These are phyloP conservation scores for Omphalotus olearius DNA, from an alignment of 1,284 basidiomycete species.

Conservation along the genomic window DNA sequence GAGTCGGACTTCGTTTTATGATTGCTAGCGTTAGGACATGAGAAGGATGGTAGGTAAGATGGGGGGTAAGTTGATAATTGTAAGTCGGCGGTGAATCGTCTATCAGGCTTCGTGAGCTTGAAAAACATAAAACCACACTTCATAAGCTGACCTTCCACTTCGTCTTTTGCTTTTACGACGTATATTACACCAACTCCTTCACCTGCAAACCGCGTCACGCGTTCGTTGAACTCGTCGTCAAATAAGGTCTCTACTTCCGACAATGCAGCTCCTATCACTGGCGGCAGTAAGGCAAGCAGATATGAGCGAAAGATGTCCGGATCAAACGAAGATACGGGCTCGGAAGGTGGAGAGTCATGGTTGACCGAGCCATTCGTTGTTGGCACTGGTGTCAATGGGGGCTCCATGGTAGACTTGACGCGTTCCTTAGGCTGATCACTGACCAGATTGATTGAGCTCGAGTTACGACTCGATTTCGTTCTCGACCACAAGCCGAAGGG, in stretches of 20 bases:
- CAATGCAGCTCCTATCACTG: constrained; percentile 62
- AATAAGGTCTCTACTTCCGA: constrained; percentile 67
- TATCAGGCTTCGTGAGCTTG: constrained; percentile 21
- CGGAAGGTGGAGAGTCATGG: constrained; percentile 4
- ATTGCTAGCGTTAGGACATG: constrained; percentile 88
- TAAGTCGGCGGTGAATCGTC: constrained; percentile 61
- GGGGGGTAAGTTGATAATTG: constrained; percentile 67
- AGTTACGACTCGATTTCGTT: not conserved
- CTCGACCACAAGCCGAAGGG: constrained; percentile 2
- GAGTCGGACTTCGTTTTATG: constrained; percentile 85
- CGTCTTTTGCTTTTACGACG: constrained; percentile 72
- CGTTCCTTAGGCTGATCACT: not conserved
- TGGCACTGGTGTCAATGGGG: not conserved
- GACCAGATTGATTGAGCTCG: not conserved
- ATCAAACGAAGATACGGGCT: constrained; percentile 33
- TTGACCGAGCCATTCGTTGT: constrained; percentile 4
- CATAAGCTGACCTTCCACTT: constrained; percentile 54
- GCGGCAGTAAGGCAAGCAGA: constrained; percentile 67
- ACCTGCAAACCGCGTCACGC: constrained; percentile 65
- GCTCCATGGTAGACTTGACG: constrained; percentile 1
- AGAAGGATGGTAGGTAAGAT: constrained; percentile 77
- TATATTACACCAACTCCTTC: constrained; percentile 75
- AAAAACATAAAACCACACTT: constrained; percentile 3
- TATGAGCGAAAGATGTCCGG: constrained; percentile 61
- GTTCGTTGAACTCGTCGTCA: constrained; percentile 72